These are phyloP conservation scores for Acanthochlamys bracteata DNA, from an alignment of 106 monocot species.

Conservation along the genomic window DNA sequence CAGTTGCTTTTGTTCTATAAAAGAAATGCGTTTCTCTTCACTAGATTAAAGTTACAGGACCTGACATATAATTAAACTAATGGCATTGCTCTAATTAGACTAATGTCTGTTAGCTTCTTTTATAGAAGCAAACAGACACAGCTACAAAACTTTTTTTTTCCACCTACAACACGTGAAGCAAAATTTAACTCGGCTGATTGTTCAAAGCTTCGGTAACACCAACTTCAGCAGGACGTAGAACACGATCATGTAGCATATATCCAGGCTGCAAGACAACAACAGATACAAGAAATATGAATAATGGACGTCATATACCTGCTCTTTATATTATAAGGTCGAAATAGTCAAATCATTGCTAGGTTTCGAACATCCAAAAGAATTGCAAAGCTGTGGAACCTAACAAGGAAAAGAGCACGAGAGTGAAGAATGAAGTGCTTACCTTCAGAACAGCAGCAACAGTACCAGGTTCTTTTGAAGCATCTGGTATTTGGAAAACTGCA, in stretches of 20 bases:
- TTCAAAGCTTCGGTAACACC: conserved; percentile 18
- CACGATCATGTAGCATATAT: conserved; percentile 28
- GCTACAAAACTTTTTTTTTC: neutral
- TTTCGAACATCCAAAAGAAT: neutral
- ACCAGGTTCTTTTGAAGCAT: conserved; percentile 55
- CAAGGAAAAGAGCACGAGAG: neutral
- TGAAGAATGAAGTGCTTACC: conserved; percentile 23
- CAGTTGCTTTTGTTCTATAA: neutral
- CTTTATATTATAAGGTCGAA: neutral
- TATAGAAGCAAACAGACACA: neutral
- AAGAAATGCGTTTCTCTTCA: too few species aligned
- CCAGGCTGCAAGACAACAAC: conserved; percentile 10
- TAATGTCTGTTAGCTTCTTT: neutral
- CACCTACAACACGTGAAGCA: neutral
- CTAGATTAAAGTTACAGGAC: neutral
- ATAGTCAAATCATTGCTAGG: neutral
- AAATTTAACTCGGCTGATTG: neutral
- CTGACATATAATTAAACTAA: too few species aligned
- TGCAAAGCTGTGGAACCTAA: neutral
- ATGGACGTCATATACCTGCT: neutral
- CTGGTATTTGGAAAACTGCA: conserved; percentile 62
- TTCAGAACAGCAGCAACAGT: conserved; percentile 70
- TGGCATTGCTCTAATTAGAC: neutral
- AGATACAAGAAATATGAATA: neutral
- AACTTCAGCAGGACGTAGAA: conserved; percentile 30